These are phyloP conservation scores for Chenopodium formosanum DNA, from an alignment of 148 eudicot genomes.

Conservation along the genomic window DNA sequence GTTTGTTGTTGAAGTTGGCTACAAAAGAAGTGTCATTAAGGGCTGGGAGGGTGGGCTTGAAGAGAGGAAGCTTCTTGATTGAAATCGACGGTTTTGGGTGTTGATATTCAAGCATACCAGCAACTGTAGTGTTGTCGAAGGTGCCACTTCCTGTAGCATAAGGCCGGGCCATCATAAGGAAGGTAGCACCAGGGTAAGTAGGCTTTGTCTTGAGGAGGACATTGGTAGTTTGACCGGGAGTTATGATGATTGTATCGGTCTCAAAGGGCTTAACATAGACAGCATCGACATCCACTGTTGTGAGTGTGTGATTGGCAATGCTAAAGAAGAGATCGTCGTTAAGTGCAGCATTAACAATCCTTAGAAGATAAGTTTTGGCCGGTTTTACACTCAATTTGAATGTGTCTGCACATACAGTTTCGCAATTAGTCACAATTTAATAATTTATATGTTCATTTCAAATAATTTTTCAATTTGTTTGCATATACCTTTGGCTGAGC, in stretches of 20 bases:
- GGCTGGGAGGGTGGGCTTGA: conserved; percentile 51
- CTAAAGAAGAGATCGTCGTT: conserved; percentile 57
- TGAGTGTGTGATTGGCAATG: conserved; percentile 53
- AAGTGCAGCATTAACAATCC: conserved; percentile 56
- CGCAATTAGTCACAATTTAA: background rate
- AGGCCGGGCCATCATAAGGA: conserved; percentile 46
- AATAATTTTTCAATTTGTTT: background rate
- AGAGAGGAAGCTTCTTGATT: conserved; percentile 43
- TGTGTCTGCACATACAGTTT: conserved; percentile 29
- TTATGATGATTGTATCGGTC: conserved; percentile 38
- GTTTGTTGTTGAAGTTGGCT: conserved; percentile 38
- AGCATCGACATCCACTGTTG: conserved; percentile 49
- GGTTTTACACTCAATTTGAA: conserved; percentile 48
- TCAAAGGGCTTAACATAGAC: conserved; percentile 48
- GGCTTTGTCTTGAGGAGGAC: conserved; percentile 42
- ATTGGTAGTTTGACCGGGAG: conserved; percentile 57
- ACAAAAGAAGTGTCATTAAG: conserved; percentile 56
- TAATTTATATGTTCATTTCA: background rate
- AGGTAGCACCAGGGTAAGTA: conserved; percentile 29
- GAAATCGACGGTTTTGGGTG: conserved; percentile 20
- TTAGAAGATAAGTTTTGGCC: conserved; percentile 44
- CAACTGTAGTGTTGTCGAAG: conserved; percentile 55
- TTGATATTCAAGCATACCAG: conserved; percentile 52
- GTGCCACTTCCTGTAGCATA: conserved; percentile 46
- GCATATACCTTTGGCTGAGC: conserved; percentile 40